A percentile compares a stretch with the other conserved stretches of the same genome.
Conservation (phyloP, 2,329 filamentous ascomycete species). For the Boeremia lycopersici region DNA sequence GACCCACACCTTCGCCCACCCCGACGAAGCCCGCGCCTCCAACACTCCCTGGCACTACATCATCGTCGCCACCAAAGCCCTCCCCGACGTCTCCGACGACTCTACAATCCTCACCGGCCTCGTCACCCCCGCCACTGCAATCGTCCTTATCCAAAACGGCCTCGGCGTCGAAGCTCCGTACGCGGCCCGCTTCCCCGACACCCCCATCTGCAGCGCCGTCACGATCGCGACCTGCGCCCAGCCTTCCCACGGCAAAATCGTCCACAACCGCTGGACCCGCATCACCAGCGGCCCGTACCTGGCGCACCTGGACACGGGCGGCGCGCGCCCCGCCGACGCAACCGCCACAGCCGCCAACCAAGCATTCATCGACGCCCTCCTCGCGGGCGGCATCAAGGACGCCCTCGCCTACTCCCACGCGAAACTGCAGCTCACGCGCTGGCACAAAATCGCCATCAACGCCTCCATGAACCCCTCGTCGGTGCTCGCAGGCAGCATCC, state of each 20-base stretch:
- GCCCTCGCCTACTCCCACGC: slow-evolving; percentile 68
- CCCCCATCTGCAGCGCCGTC: slow-evolving; percentile 69
- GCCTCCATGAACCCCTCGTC: slow-evolving; percentile 76
- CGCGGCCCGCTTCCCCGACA: slow-evolving; percentile 63
- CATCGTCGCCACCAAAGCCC: slow-evolving; percentile 72
- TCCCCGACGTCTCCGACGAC: slow-evolving; percentile 69
- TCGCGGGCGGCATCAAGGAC: slow-evolving; percentile 68
- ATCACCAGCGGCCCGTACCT: slow-evolving; percentile 72
- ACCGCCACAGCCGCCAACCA: slow-evolving; percentile 54
- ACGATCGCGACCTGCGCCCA: slow-evolving; percentile 74
- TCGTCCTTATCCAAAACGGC: slow-evolving; percentile 74
- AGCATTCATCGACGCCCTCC: slow-evolving; percentile 61
- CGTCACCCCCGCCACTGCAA: slow-evolving; percentile 59
- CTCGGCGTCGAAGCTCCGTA: slow-evolving; percentile 74
- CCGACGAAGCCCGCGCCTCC: slow-evolving; percentile 60
- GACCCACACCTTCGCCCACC: slow-evolving; percentile 66
- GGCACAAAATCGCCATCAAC: slow-evolving; percentile 81
- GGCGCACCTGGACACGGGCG: slow-evolving; percentile 52
- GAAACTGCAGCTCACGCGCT: slow-evolving; percentile 71
- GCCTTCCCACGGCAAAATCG: slow-evolving; percentile 64
- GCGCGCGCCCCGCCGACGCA: slow-evolving; percentile 24
- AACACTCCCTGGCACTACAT: slow-evolving; percentile 66
- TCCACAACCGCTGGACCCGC: slow-evolving; percentile 75
- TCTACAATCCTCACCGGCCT: slow-evolving; percentile 66
- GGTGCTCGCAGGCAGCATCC: slow-evolving; percentile 67